These are phyloP conservation scores for Ziziphus jujuba DNA, from an alignment of 306 rosid genomes.

Conservation along the genomic window DNA sequence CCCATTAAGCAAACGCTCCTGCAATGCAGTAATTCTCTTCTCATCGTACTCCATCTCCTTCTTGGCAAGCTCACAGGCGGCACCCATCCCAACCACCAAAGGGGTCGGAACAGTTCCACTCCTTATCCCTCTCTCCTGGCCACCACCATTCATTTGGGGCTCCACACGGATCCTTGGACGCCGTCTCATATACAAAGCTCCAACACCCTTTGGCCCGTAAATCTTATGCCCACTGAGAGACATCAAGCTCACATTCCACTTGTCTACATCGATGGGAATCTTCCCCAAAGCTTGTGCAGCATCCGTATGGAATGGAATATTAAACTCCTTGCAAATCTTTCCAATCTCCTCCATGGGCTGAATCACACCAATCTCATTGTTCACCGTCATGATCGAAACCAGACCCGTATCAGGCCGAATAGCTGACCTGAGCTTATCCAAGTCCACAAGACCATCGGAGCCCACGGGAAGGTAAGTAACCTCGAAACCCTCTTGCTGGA, in stretches of 20 bases:
- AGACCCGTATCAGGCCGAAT: slow-evolving; percentile 84
- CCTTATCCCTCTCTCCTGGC: slow-evolving; percentile 91
- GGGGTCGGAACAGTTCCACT: slow-evolving; percentile 95
- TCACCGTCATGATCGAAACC: slow-evolving; percentile 89
- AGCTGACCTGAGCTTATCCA: slow-evolving; percentile 60
- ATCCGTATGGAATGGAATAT: slow-evolving; percentile 82
- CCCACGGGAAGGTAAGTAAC: slow-evolving; percentile 75
- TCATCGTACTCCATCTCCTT: slow-evolving; percentile 86
- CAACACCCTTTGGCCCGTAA: slow-evolving; percentile 84
- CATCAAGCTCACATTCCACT: slow-evolving; percentile 96
- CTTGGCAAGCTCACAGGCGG: slow-evolving; percentile 79
- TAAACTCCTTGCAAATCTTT: slow-evolving; percentile 67
- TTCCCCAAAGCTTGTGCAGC: slow-evolving; percentile 97
- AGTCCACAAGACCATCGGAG: slow-evolving; percentile 66
- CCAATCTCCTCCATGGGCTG: slow-evolving; percentile 91
- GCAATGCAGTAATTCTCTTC: slow-evolving; percentile 54
- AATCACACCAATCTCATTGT: slow-evolving; percentile 90
- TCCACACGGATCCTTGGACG: slow-evolving; percentile 93
- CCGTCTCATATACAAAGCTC: slow-evolving; percentile 80
- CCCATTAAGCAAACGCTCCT: slow-evolving; percentile 64
- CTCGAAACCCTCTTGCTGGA: slow-evolving; percentile 90
- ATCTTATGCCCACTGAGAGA: slow-evolving; percentile 88
- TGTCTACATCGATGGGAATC: slow-evolving; percentile 74
- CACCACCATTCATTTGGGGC: slow-evolving; percentile 99
- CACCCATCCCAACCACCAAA: slow-evolving; percentile 83